A percentile compares a stretch with the other conserved stretches of the same genome.
phyloP scores from a whole-genome alignment of 176 grass and related monocot species.

The Aegilops sharonensis region DNA sequence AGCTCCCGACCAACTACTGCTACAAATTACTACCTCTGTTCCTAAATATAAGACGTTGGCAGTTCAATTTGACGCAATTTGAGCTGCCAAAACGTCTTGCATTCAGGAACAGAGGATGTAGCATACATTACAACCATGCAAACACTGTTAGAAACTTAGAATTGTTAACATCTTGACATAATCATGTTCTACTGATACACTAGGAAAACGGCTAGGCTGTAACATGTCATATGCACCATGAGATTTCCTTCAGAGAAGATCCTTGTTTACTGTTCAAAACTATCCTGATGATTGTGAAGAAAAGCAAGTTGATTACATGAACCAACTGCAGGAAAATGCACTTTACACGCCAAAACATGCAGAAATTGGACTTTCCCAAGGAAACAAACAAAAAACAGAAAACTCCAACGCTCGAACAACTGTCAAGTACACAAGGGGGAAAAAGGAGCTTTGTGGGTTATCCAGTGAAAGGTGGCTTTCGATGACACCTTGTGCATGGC shows the following conservation, averaged over 20 bases:
- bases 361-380: neutral
- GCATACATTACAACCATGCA: neutral
- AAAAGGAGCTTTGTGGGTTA: neutral
- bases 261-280: constrained; percentile 22
- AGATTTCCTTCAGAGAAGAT: neutral
- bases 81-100: too few relatives aligned
- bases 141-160: neutral
- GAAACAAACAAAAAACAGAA: constrained; percentile 11
- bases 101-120: neutral
- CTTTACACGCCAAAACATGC: constrained; percentile 4
- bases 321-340: neutral
- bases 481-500: constrained; percentile 29
- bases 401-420: neutral
- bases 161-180: too few relatives aligned
- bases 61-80: too few relatives aligned
- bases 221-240: neutral
- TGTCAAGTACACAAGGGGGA: neutral
- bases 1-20: too few relatives aligned
- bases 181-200: too few relatives aligned
- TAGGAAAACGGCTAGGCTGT: neutral
- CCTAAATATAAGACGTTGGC: too few relatives aligned
- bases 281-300: neutral
- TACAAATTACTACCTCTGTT: too few relatives aligned
- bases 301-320: constrained; percentile 1
- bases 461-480: constrained; percentile 15